phyloP scores from a whole-genome alignment of 306 rosid species.

The Cotoneaster glaucophyllus region DNA sequence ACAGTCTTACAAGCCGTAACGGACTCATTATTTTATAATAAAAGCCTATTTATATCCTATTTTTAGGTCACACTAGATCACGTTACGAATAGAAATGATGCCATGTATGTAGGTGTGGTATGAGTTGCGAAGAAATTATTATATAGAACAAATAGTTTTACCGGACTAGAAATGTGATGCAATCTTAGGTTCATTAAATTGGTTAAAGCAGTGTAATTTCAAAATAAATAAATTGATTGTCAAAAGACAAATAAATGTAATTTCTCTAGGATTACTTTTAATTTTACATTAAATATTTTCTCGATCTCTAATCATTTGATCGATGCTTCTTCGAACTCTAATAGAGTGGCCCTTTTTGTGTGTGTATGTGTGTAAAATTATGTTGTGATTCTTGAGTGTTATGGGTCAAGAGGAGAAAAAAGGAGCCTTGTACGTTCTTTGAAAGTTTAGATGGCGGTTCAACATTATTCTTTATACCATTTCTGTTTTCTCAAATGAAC shows the following conservation, averaged over 20 bases:
- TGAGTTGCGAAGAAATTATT: too few relatives aligned
- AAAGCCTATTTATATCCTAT: not conserved
- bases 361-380: not conserved
- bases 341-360: not conserved
- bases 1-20: not conserved
- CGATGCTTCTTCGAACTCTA: not conserved
- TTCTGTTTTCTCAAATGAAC: not conserved
- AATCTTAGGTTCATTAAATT: too few relatives aligned
- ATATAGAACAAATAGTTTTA: too few relatives aligned
- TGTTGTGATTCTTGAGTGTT: not conserved
- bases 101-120: too few relatives aligned
- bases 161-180: too few relatives aligned
- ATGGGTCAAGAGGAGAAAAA: conserved; percentile 5
- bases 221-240: too few relatives aligned
- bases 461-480: not conserved
- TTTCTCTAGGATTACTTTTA: too few relatives aligned
- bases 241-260: too few relatives aligned
- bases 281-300: too few relatives aligned
- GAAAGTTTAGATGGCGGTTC: conserved; percentile 10
- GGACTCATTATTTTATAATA: not conserved
- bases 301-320: too few relatives aligned
- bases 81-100: too few relatives aligned
- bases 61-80: not conserved
- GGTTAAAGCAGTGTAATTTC: too few relatives aligned
- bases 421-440: not conserved